These are phyloP conservation scores for Aspergillus luchuensis DNA, from an alignment of 2,329 filamentous ascomycete species.

Conservation along the genomic window DNA sequence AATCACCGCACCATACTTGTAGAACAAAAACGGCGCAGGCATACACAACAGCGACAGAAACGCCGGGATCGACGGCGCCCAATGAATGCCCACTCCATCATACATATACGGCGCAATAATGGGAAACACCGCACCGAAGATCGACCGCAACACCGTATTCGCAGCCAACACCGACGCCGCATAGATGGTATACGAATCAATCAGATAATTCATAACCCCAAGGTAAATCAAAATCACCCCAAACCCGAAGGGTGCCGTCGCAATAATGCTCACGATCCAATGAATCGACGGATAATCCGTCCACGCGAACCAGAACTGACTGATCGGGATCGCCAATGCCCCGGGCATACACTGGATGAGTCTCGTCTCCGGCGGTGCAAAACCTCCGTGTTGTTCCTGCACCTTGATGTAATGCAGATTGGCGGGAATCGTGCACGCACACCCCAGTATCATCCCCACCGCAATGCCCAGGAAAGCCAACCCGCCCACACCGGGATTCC, in stretches of 20 bases:
- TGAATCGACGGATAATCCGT: not conserved
- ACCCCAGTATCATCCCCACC: conserved; percentile 2
- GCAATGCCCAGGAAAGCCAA: not conserved
- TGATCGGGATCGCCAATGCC: conserved; percentile 1
- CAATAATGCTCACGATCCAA: conserved; percentile 7
- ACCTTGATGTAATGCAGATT: not conserved
- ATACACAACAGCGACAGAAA: conserved; percentile 4
- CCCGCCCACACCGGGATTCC: conserved; percentile 3
- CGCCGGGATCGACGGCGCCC: not conserved
- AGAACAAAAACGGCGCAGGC: conserved; percentile 5
- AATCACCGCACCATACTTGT: not conserved
- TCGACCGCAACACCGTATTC: conserved; percentile 1
- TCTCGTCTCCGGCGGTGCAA: not conserved
- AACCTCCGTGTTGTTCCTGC: not conserved
- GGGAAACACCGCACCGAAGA: conserved; percentile 1
- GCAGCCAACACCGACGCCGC: conserved; percentile 6
- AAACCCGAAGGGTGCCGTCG: conserved; percentile 3
- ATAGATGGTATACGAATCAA: conserved; percentile 8
- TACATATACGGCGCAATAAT: conserved; percentile 6
- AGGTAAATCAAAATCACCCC: conserved; percentile 3
- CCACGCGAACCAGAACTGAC: conserved; percentile 10
- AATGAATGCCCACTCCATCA: not conserved
- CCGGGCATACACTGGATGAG: conserved; percentile 5
- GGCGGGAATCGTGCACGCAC: not conserved
- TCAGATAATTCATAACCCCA: conserved; percentile 3